phyloP scores from a whole-genome alignment of 768 basidiomycete genomes.

The Leccinum boreale region DNA sequence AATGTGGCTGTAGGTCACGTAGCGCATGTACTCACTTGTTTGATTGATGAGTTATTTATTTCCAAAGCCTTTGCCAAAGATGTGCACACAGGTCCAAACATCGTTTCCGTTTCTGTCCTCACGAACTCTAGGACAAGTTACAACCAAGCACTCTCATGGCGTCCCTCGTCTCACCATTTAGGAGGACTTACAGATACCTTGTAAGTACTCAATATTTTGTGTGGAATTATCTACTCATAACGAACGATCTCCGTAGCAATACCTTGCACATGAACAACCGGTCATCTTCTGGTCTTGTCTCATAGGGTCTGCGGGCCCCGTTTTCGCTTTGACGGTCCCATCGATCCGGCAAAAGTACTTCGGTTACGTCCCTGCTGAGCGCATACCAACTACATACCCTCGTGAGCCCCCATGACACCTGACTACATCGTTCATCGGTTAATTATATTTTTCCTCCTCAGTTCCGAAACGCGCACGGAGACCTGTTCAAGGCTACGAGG shows the following conservation, averaged over 20 bases:
- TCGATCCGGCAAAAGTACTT: slow-evolving; percentile 67
- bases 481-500: slow-evolving; percentile 73
- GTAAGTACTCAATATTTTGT: slow-evolving; percentile 11
- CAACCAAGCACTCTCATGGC: slow-evolving; percentile 19
- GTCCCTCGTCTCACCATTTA: slow-evolving; percentile 28
- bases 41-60: slow-evolving; percentile 17
- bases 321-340: slow-evolving; percentile 71
- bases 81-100: slow-evolving; percentile 21
- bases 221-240: not conserved
- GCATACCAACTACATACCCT: slow-evolving; percentile 75
- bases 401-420: slow-evolving; percentile 43
- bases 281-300: slow-evolving; percentile 86
- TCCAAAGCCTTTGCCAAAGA: slow-evolving; percentile 24
- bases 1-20: no score
- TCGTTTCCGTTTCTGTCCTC: slow-evolving; percentile 13
- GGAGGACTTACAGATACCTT: slow-evolving; percentile 29
- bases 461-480: slow-evolving; percentile 72
- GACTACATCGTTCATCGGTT: no score
- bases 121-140: not conserved
- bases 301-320: slow-evolving; percentile 72
- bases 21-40: not conserved
- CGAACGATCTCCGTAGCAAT: slow-evolving; percentile 55
- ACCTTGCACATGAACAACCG: slow-evolving; percentile 85
- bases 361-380: slow-evolving; percentile 68
- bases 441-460: slow-evolving; percentile 21